Conservation (phyloP, 805 yeast species). For the Candida silvatica region DNA sequence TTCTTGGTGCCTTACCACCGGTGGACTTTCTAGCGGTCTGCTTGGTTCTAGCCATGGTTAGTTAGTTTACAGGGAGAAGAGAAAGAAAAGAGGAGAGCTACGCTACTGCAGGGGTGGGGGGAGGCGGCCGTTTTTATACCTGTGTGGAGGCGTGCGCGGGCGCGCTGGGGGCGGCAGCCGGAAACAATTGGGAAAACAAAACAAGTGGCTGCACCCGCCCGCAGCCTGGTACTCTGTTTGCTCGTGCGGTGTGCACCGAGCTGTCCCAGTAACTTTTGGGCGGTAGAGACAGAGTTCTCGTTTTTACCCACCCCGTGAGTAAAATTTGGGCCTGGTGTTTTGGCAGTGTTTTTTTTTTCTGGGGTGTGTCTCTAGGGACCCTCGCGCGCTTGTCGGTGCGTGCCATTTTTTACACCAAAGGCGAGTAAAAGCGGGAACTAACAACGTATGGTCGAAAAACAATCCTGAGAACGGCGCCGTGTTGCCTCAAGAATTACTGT, state of each 20-base stretch:
- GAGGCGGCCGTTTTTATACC: constrained; percentile 1
- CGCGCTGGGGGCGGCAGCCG: too few species aligned
- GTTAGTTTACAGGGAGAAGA: constrained; percentile 1
- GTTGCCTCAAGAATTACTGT: too few species aligned
- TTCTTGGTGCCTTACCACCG: constrained; percentile 96
- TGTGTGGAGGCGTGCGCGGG: neutral
- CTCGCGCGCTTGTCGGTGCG: too few species aligned
- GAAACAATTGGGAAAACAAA: too few species aligned
- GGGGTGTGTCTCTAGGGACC: too few species aligned
- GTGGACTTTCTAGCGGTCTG: constrained; percentile 93
- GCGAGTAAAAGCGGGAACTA: constrained; percentile 1
- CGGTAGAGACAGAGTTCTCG: too few species aligned
- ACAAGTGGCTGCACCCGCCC: too few species aligned
- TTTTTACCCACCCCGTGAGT: constrained; percentile 1
- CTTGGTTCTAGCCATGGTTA: constrained; percentile 80
- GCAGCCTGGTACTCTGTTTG: too few species aligned
- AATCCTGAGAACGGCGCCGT: too few species aligned
- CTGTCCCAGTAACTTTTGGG: too few species aligned
- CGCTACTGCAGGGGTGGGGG: neutral
- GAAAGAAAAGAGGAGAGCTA: neutral
- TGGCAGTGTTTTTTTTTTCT: too few species aligned
- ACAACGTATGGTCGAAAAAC: constrained; percentile 1
- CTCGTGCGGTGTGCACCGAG: too few species aligned
- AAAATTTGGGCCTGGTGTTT: neutral
- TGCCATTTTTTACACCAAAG: neutral